Base-by-base conservation (phyloP, 2,329 filamentous ascomycete genomes). In the Colletotrichum falcatum region DNA sequence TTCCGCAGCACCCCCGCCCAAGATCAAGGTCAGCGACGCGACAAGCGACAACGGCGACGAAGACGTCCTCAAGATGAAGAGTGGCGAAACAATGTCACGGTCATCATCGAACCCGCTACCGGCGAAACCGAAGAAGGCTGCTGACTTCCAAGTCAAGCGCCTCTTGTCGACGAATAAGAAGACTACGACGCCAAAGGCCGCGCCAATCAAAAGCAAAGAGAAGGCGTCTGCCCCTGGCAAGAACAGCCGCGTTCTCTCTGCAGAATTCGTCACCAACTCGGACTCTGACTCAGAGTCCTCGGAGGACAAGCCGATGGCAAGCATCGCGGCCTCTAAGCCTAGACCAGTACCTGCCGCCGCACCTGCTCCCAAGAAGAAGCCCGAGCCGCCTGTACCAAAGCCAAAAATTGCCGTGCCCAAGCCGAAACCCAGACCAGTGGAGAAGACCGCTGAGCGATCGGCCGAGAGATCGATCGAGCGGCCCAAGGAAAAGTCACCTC, bases 211-310 rank as follows among this genome's bases (percentile, higher is more conserved):
- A 76, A 72, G 79, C 16, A 82, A 83, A 66, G 72, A 79, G 14
- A 83, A 82, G 72, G 54, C 64, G 26, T 74, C 75, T n/a, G 54
- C 75, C 0, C 73, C 81, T 26, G 78, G 81, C 48, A 85, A 81
- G 61, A 81, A 79, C n/a, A 82, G 79, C 39, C 83, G 83, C 37
- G 80, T 85, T 58, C 79, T 89, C 9, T 90, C 88, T 1, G 85
- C 87, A 72, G 88, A 88, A 73, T 86, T 87, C 69, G 83, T 90
- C 42, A 81, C 84, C 35, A 87, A 89, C 73, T 88, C 87, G 0
- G 86, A 88, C 73, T 87, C 85, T 7, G 87, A 89, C 73, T 88
- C 87, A 0, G 86, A 88, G 73, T 87, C 85, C 8, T 86, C 85
- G 11, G 87, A 86, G 18, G 86, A 87, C 39, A 82, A 83, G 44